Base-by-base conservation (phyloP, 441 rosid species). In the Gossypium schwendimanii region DNA sequence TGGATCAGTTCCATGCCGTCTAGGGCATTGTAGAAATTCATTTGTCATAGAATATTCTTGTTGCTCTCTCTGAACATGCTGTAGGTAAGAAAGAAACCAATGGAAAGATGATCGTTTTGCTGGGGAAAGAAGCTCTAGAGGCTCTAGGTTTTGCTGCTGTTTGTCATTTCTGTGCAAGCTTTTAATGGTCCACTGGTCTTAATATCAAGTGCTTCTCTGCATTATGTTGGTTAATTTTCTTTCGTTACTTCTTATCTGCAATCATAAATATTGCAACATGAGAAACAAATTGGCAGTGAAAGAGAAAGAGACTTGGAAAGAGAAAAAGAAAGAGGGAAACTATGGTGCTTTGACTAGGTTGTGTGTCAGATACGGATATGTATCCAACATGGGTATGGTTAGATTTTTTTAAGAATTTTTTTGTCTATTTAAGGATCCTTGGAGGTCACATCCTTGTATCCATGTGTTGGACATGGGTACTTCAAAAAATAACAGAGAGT, bases 101-200 rank as follows among this genome's bases (percentile, higher is more conserved):
- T 3, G 11, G 21, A 28, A 60, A 12, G 4, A 60, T 31, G 21
- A 60, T 0, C 2, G 9, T 60, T 60, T 28, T 41, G 64, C 44
- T n/a, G 21, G 63, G 3, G 18, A 60, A 28, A n/a, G 21, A 2
- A 5, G 31, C 26, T n/a, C 36, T 60, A 31, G 11, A n/a, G 44
- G 64, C 20, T n/a, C 23, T 60, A 41, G 64, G 21, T 60, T 28
- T 31, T 60, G 21, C 64, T 60, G 64, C 45, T n/a, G 64, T 60
- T 60, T 0, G 14, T 31, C 64, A 60, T 7, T 60, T 39, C 45
- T 15, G 17, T 60, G 44, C 64, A 28, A 60, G 21, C 21, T 6
- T 60, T 60, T 60, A 5, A 39, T 28, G 21, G 64, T 60, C 36
- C 44, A n/a, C 39, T 60, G 64, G 21, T n/a, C 21, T 60, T 28